A percentile compares a stretch with the other conserved stretches of the same genome.
Evolutionary conservation across 768 basidiomycete genomes (phyloP).

Genomic region (Pholiota molesta): DNA sequence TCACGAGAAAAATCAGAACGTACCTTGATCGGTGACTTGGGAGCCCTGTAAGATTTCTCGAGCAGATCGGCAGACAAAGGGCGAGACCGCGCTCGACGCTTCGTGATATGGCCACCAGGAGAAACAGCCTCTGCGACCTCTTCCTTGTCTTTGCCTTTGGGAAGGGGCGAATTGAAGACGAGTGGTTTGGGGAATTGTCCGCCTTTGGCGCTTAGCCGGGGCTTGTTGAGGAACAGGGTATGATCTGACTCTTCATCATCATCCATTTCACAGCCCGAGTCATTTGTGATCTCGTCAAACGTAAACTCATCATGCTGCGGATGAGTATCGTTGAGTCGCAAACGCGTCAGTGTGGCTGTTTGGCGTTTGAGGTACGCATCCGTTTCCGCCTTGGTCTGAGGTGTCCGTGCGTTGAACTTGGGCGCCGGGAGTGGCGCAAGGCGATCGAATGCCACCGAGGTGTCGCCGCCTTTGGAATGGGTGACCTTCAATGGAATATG

Average conservation of each 20-base stretch:
- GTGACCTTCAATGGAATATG: constrained; percentile 52
- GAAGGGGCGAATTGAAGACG: constrained; percentile 19
- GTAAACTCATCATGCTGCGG: constrained; percentile 46
- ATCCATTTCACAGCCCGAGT: constrained; percentile 55
- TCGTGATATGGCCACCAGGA: constrained; percentile 75
- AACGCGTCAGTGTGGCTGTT: constrained; percentile 64
- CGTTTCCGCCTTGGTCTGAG: constrained; percentile 57
- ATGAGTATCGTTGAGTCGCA: constrained; percentile 61
- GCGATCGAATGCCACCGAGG: constrained; percentile 51
- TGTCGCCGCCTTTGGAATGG: constrained; percentile 33
- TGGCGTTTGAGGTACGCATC: constrained; percentile 53
- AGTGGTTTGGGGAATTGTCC: constrained; percentile 19
- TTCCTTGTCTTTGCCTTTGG: constrained; percentile 46
- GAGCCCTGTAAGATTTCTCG: constrained; percentile 47
- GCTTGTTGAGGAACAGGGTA: constrained; percentile 35
- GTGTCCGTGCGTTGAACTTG: constrained; percentile 49
- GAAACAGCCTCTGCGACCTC: constrained; percentile 74
- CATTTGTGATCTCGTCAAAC: constrained; percentile 42
- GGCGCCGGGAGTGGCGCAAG: constrained; percentile 59
- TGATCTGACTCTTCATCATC: constrained; percentile 42
- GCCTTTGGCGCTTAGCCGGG: constrained; percentile 25
- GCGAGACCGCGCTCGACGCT: constrained; percentile 73
- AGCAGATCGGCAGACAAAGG: constrained; percentile 71
- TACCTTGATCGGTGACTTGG: constrained; percentile 46
- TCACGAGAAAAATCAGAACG: constrained; percentile 22